Conservation (phyloP, 371 early-diverging fungal species). For the Zychaea mexicana region DNA sequence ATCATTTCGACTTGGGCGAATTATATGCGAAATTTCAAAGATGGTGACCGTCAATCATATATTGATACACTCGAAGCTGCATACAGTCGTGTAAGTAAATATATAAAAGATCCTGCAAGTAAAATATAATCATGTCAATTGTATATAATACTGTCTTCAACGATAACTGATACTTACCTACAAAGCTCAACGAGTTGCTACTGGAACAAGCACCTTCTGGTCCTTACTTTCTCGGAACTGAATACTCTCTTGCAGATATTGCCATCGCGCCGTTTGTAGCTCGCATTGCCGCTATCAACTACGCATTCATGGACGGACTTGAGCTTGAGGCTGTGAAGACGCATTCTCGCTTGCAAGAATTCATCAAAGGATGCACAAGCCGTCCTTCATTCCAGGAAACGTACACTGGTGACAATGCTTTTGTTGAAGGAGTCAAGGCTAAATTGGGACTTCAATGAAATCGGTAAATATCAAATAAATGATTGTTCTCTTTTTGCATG, state of each 20-base stretch:
- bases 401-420: conserved; percentile 23
- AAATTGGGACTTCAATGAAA: conserved; percentile 13
- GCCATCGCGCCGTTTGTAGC: conserved; percentile 52
- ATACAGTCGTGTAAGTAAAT: conserved; percentile 32
- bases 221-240: conserved; percentile 65
- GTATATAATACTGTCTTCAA: neutral
- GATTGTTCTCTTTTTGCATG: too few species aligned
- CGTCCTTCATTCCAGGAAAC: conserved; percentile 34
- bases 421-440: neutral
- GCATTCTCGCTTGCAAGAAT: conserved; percentile 31
- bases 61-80: conserved; percentile 18
- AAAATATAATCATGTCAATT: too few species aligned
- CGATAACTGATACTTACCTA: neutral
- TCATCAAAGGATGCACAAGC: conserved; percentile 24
- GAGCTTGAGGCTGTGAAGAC: conserved; percentile 20
- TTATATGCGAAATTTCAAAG: conserved; percentile 19
- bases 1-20: conserved; percentile 31
- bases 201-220: conserved; percentile 50
- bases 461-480: too few species aligned
- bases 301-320: conserved; percentile 16
- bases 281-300: conserved; percentile 25
- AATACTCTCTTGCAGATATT: conserved; percentile 63
- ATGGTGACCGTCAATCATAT: conserved; percentile 25
- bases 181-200: conserved; percentile 42
- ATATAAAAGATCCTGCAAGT: too few species aligned